Conservation (phyloP, 2,329 filamentous ascomycete genomes). For the Ceratocystis alfenasii region DNA sequence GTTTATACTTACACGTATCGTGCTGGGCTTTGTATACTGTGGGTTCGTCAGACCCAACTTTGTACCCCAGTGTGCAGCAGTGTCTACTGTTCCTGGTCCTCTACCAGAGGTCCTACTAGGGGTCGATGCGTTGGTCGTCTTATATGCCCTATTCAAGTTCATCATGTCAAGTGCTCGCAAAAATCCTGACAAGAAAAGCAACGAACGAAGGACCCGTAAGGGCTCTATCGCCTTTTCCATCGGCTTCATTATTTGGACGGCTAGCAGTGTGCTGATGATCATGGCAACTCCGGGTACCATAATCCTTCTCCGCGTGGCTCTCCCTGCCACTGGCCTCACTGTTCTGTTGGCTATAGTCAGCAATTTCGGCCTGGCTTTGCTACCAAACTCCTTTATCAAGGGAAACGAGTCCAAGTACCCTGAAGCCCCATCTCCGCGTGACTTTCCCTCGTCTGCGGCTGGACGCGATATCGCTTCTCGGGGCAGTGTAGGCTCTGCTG, state of each 20-base stretch:
- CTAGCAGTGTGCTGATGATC: constrained; percentile 41
- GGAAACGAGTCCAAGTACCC: constrained; percentile 18
- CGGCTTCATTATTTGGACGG: constrained; percentile 43
- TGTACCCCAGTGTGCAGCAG: constrained; percentile 40
- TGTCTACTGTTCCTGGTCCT: constrained; percentile 35
- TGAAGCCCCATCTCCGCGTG: constrained; percentile 23
- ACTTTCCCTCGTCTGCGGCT: constrained; percentile 22
- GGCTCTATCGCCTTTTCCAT: constrained; percentile 34
- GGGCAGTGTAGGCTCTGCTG: constrained; percentile 31
- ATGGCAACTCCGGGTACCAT: constrained; percentile 36
- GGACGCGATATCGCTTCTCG: constrained; percentile 23
- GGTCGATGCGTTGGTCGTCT: constrained; percentile 36
- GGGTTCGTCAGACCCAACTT: constrained; percentile 44
- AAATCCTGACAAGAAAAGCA: constrained; percentile 28
- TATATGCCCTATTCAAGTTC: constrained; percentile 32
- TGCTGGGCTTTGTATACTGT: constrained; percentile 43
- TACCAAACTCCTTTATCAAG: constrained; percentile 27
- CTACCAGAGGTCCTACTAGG: constrained; percentile 36
- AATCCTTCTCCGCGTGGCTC: constrained; percentile 37
- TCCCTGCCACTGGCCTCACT: constrained; percentile 41
- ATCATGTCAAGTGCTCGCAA: constrained; percentile 27
- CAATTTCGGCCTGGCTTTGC: constrained; percentile 32
- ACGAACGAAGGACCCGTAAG: constrained; percentile 30
- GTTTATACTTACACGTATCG: constrained; percentile 37
- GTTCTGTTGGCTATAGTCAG: constrained; percentile 34